phyloP scores from a whole-genome alignment of 1,284 basidiomycete species.

The Flammula alnicola region DNA sequence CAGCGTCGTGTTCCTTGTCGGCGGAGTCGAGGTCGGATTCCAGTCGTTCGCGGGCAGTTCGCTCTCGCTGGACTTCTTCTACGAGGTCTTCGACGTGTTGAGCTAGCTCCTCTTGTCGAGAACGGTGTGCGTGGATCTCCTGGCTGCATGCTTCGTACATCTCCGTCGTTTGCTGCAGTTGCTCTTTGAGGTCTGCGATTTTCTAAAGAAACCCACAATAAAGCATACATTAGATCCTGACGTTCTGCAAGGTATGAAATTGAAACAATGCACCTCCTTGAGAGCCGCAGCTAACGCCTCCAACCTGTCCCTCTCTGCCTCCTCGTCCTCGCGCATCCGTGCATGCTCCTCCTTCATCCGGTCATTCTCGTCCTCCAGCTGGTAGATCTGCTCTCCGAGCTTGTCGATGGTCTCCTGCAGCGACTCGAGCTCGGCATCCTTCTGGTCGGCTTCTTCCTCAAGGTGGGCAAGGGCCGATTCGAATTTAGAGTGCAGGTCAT shows the following conservation, averaged over 20 bases:
- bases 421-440: slow-evolving; percentile 66
- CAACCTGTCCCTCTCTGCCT: slow-evolving; percentile 70
- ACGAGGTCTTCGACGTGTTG: slow-evolving; percentile 78
- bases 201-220: too few relatives aligned
- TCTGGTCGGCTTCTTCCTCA: slow-evolving; percentile 71
- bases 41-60: slow-evolving; percentile 57
- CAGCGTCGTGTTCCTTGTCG: slow-evolving; percentile 62
- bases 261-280: slow-evolving; percentile 64
- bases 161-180: slow-evolving; percentile 65
- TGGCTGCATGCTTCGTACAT: slow-evolving; percentile 62
- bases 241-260: background rate
- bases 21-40: slow-evolving; percentile 60
- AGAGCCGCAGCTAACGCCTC: slow-evolving; percentile 74
- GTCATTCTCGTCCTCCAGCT: slow-evolving; percentile 66
- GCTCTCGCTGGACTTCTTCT: slow-evolving; percentile 61
- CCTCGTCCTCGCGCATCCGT: slow-evolving; percentile 55
- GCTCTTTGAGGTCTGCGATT: slow-evolving; percentile 60
- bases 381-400: slow-evolving; percentile 63
- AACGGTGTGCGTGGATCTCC: slow-evolving; percentile 64
- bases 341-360: slow-evolving; percentile 52
- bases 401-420: slow-evolving; percentile 77
- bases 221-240: slow-evolving; percentile 10
- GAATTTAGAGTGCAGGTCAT: slow-evolving; percentile 74
- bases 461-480: slow-evolving; percentile 74
- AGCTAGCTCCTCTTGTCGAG: slow-evolving; percentile 77